These are phyloP conservation scores for Helianthus annuus DNA, from an alignment of 129 eudicot species.

Conservation along the genomic window DNA sequence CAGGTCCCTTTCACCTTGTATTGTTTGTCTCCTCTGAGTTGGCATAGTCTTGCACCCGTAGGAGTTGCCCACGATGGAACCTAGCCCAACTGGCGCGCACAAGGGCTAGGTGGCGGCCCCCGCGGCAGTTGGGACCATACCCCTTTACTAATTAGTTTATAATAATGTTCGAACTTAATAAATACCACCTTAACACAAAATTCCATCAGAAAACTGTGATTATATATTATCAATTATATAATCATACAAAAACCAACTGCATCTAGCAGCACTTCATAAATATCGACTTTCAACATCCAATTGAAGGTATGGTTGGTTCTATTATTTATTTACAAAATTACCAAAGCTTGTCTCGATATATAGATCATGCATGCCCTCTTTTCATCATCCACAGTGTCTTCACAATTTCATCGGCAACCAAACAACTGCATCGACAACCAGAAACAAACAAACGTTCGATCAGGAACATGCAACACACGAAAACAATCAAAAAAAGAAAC, in stretches of 20 bases:
- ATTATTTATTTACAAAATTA: background rate
- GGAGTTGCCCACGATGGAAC: too few relatives aligned
- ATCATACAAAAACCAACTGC: slow-evolving; percentile 10
- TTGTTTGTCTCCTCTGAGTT: too few relatives aligned
- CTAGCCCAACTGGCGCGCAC: too few relatives aligned
- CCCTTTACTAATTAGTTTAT: too few relatives aligned
- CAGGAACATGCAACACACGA: background rate
- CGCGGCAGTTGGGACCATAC: too few relatives aligned
- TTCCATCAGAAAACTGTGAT: slow-evolving; percentile 17
- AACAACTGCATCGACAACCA: background rate
- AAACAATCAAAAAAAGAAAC: background rate
- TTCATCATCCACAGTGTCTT: slow-evolving; percentile 3
- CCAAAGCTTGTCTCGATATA: background rate
- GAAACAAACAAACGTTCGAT: background rate
- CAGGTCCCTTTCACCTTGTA: too few relatives aligned
- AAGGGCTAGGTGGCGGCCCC: too few relatives aligned
- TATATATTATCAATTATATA: background rate
- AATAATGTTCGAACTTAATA: too few relatives aligned
- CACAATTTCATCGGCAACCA: slow-evolving; percentile 12
- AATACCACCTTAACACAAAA: background rate
- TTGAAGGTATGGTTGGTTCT: slow-evolving; percentile 15
- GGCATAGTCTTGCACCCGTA: too few relatives aligned
- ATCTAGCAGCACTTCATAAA: slow-evolving; percentile 7
- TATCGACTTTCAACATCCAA: slow-evolving; percentile 14
- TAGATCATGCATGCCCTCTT: slow-evolving; percentile 10